phyloP scores from a whole-genome alignment of 345 rosid genomes.

The Citrus australasica region DNA sequence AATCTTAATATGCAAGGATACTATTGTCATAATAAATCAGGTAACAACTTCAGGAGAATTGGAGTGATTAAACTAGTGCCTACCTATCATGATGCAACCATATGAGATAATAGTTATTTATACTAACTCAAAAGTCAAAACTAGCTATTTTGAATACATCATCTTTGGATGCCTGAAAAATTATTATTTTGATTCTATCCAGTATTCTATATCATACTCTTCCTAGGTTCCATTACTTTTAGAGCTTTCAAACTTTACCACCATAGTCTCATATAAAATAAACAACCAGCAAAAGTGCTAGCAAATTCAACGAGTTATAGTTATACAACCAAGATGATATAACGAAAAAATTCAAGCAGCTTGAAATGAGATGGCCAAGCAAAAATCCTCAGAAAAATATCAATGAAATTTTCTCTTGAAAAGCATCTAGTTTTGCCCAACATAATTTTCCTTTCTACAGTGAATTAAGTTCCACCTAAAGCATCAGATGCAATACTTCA shows the following conservation, averaged over 20 bases:
- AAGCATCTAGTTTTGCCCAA: neutral
- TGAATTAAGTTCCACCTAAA: neutral
- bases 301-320: neutral
- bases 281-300: neutral
- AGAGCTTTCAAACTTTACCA: neutral
- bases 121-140: neutral
- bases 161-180: neutral
- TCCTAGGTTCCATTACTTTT: neutral
- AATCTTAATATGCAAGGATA: neutral
- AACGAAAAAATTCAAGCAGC: neutral
- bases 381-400: neutral
- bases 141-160: neutral
- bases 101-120: too few relatives aligned
- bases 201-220: too few relatives aligned
- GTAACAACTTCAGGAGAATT: neutral
- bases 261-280: neutral
- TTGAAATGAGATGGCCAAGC: neutral
- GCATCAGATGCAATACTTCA: neutral
- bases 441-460: neutral
- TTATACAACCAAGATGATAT: neutral
- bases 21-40: neutral
- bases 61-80: neutral
- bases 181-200: neutral
- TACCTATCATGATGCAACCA: neutral
- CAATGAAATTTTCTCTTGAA: neutral